Conservation (phyloP, 306 rosid genomes). For the Geum urbanum region DNA sequence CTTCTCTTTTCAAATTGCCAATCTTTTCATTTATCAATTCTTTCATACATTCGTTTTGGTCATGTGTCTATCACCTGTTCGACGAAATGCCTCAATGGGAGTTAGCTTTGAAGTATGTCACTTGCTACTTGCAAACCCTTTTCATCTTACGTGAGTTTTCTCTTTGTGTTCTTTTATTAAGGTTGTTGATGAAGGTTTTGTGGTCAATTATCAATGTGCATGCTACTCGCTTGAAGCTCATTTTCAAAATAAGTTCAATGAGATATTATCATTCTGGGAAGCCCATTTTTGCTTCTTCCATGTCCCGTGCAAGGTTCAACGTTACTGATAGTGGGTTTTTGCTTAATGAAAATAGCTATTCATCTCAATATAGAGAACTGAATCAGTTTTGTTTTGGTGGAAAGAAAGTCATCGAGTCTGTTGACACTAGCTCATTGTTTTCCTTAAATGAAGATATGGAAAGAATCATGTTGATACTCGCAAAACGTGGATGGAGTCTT, state of each 20-base stretch:
- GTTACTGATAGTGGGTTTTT: conserved; percentile 6
- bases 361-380: conserved; percentile 6
- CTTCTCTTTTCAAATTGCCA: too few relatives aligned
- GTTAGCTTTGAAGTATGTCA: neutral
- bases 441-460: conserved; percentile 13
- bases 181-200: conserved; percentile 31
- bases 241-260: conserved; percentile 13
- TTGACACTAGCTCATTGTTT: neutral
- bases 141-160: neutral
- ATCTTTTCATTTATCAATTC: too few relatives aligned
- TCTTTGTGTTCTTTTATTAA: neutral
- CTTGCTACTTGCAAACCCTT: neutral
- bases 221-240: conserved; percentile 23
- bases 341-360: neutral
- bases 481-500: conserved; percentile 27
- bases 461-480: conserved; percentile 22
- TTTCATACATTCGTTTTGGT: too few relatives aligned
- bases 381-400: conserved; percentile 8
- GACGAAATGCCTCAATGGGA: neutral
- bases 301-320: conserved; percentile 16
- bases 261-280: conserved; percentile 21
- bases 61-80: neutral
- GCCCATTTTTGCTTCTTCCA: conserved; percentile 16
- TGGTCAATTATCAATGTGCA: conserved; percentile 11
- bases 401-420: too few relatives aligned